phyloP scores from a whole-genome alignment of 202 grass and related monocot genomes.

The Digitaria exilis region DNA sequence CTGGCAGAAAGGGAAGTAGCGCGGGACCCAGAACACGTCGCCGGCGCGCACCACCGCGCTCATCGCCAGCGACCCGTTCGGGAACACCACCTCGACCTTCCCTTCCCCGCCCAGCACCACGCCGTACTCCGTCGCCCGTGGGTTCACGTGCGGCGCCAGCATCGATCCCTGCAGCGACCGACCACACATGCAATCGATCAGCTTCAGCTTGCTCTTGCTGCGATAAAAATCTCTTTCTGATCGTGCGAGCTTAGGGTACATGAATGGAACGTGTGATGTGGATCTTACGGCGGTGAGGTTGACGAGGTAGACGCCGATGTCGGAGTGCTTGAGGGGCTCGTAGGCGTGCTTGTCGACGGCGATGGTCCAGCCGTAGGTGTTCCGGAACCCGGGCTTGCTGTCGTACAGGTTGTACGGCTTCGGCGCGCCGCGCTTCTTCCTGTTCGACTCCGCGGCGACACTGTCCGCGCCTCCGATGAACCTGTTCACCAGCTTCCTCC shows the following conservation, averaged over 20 bases:
- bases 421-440: slow-evolving; percentile 43
- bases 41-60: slow-evolving; percentile 54
- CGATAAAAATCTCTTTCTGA: background rate
- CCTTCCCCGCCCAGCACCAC: slow-evolving; percentile 69
- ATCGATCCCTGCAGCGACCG: slow-evolving; percentile 66
- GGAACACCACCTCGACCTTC: slow-evolving; percentile 65
- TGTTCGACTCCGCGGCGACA: background rate
- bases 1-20: slow-evolving; percentile 86
- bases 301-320: slow-evolving; percentile 83
- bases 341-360: slow-evolving; percentile 71
- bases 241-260: background rate
- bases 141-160: slow-evolving; percentile 89
- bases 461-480: slow-evolving; percentile 13
- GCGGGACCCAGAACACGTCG: slow-evolving; percentile 89
- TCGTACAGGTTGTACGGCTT: slow-evolving; percentile 84
- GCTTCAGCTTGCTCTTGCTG: background rate
- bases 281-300: slow-evolving; percentile 69
- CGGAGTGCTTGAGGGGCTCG: slow-evolving; percentile 57
- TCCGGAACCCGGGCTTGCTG: slow-evolving; percentile 58
- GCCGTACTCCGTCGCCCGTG: slow-evolving; percentile 77
- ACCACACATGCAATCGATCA: background rate
- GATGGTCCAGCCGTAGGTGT: slow-evolving; percentile 76
- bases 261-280: background rate
- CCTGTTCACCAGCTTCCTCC: slow-evolving; percentile 46
- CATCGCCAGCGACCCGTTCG: slow-evolving; percentile 81